Evolutionary conservation across 306 rosid species (phyloP).

Genomic region (Rosa persica): DNA sequence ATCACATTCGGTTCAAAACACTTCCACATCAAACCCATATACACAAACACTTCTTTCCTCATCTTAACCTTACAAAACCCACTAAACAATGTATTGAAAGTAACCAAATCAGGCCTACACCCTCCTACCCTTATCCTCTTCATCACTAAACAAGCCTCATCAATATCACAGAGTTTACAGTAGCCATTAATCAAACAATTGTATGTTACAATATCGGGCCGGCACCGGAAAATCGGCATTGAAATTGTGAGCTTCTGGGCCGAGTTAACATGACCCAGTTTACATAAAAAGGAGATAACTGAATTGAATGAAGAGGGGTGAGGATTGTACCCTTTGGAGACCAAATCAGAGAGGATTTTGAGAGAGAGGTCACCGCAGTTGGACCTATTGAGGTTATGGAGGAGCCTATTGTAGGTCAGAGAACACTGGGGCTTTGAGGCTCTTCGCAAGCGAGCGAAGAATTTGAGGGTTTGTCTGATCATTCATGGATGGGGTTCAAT

Average conservation of each 20-base stretch:
- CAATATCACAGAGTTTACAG: constrained; percentile 25
- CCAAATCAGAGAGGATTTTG: constrained; percentile 27
- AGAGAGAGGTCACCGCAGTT: constrained; percentile 33
- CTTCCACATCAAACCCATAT: constrained; percentile 46
- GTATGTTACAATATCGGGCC: constrained; percentile 38
- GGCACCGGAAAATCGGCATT: constrained; percentile 35
- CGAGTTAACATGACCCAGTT: constrained; percentile 21
- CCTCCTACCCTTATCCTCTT: constrained; percentile 5
- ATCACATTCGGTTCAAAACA: constrained; percentile 37
- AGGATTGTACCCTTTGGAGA: constrained; percentile 39
- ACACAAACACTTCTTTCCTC: constrained; percentile 35
- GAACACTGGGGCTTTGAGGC: constrained; percentile 24
- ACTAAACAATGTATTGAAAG: constrained; percentile 34
- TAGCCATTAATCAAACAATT: constrained; percentile 40
- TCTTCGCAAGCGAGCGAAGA: constrained; percentile 34
- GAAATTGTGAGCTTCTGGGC: constrained; percentile 19
- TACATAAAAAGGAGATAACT: constrained; percentile 30
- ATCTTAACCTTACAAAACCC: constrained; percentile 34
- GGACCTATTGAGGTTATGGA: constrained; percentile 30
- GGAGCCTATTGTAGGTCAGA: constrained; percentile 38
- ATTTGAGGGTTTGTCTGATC: constrained; percentile 30
- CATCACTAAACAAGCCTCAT: constrained; percentile 29
- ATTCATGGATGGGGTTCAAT: constrained; percentile 16
- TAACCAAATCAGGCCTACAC: constrained; percentile 32
- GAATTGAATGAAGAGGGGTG: constrained; percentile 43